Evolutionary conservation across 768 basidiomycete genomes (phyloP).

Genomic region (Galerina sulciceps): DNA sequence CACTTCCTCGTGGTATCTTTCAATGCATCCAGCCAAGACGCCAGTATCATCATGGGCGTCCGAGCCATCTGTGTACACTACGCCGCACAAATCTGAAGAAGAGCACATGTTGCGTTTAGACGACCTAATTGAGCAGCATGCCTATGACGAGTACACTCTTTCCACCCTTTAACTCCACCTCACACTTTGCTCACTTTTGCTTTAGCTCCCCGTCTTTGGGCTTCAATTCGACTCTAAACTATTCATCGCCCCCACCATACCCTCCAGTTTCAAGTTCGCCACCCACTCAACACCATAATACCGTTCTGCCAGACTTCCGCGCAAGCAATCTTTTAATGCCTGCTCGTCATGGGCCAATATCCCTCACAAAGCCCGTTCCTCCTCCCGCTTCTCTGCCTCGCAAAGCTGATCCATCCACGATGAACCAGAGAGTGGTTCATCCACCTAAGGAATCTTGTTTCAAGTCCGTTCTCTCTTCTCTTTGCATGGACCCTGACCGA

Average conservation of each 20-base stretch:
- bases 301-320: constrained; percentile 31
- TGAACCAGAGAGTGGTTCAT: constrained; percentile 64
- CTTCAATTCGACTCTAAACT: constrained; percentile 32
- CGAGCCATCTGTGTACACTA: constrained; percentile 39
- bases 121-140: constrained; percentile 75
- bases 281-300: constrained; percentile 19
- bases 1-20: constrained; percentile 60
- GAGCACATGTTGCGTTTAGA: constrained; percentile 67
- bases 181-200: constrained; percentile 14
- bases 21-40: constrained; percentile 46
- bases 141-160: constrained; percentile 72
- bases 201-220: constrained; percentile 39
- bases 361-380: constrained; percentile 66
- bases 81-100: constrained; percentile 51
- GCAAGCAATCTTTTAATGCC: constrained; percentile 35
- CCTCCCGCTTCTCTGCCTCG: constrained; percentile 66
- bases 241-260: constrained; percentile 35
- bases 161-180: constrained; percentile 11
- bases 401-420: constrained; percentile 52
- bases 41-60: constrained; percentile 47
- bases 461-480: constrained; percentile 51
- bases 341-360: constrained; percentile 42
- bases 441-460: constrained; percentile 78
- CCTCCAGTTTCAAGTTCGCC: constrained; percentile 26
- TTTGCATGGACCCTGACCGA: constrained; percentile 15